Base-by-base conservation (phyloP, 345 rosid species). In the Eucalyptus grandis region DNA sequence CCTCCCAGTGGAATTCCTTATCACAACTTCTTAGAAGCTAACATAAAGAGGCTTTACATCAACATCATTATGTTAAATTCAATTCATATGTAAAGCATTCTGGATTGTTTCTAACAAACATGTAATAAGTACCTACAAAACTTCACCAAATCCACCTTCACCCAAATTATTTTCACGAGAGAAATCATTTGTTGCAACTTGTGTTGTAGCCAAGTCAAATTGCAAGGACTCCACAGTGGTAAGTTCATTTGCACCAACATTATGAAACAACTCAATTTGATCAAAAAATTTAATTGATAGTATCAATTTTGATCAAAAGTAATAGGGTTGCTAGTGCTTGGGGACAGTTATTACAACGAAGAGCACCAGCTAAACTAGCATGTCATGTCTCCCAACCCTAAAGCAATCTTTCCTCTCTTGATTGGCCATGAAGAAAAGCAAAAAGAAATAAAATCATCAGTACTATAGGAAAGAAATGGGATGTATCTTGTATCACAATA, bases 91-190 rank as follows among this genome's bases (percentile, higher is more conserved):
- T 69, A 69, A 69, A 4, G 82, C 81, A 72, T 17, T 72, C 0
- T 34, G 11, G 12, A 34, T 51, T 51, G 56, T 34, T 72, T 5
- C 46, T 72, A 72, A 37, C 26, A 51, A 17, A 17, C 0, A 72
- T 5, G 24, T 17, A 5, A 34, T 72, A 16, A 2, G 6, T 90
- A 94, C 95, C 95, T 93, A 93, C 91, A 91, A 95, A 91, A 96
- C 98, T 60, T 89, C 95, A 77, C 98, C 95, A 89, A 95, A 95
- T 86, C 97, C 98, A 69, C 97, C 98, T 87, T 88, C 94, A 80
- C 97, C 98, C 85, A 96, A 92, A 89, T 93, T 93, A 67, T 94
- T 94, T 43, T 91, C 90, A 11, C 30, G 86, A 22, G 95, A 93
- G 89, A 96, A 96, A 67, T 92, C 91, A 47, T 94, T 86, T 24